Conservation (phyloP, 2,329 filamentous ascomycete genomes). For the Apiospora malaysiana region DNA sequence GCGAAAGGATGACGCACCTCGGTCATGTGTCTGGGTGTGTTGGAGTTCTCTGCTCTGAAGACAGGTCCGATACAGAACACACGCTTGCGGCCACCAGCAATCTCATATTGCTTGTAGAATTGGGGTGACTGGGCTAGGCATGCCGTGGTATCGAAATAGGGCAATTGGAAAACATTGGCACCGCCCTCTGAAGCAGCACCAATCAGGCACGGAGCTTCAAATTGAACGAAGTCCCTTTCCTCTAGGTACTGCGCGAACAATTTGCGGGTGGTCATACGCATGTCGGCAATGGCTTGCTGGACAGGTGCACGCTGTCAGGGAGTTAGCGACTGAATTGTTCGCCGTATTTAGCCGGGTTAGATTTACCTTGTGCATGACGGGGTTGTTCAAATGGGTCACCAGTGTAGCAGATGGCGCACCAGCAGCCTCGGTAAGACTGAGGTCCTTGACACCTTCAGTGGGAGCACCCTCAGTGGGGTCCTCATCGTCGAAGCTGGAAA, state of each 20-base stretch:
- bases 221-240: constrained; percentile 76
- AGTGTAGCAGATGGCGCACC: constrained; percentile 75
- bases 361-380: constrained; percentile 77
- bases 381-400: constrained; percentile 87
- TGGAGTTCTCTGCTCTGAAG: constrained; percentile 85
- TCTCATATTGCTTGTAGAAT: constrained; percentile 88
- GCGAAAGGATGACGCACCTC: constrained; percentile 52
- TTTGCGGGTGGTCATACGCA: constrained; percentile 64
- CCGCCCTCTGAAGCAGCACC: constrained; percentile 92
- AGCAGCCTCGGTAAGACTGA: constrained; percentile 43
- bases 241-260: constrained; percentile 83
- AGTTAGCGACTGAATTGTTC: not conserved
- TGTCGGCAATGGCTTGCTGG: constrained; percentile 79
- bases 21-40: constrained; percentile 84
- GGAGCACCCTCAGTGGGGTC: constrained; percentile 43
- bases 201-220: constrained; percentile 89
- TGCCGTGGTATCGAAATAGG: constrained; percentile 86
- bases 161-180: constrained; percentile 86
- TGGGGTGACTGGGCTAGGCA: constrained; percentile 83
- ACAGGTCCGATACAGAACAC: constrained; percentile 82
- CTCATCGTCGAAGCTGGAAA: constrained; percentile 66
- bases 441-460: constrained; percentile 47
- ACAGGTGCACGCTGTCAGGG: constrained; percentile 70
- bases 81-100: constrained; percentile 77
- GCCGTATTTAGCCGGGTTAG: not conserved